A percentile compares a stretch with the other conserved stretches of the same genome.
phyloP scores from a whole-genome alignment of 176 grass and related monocot genomes.

The Oryza brachyantha region DNA sequence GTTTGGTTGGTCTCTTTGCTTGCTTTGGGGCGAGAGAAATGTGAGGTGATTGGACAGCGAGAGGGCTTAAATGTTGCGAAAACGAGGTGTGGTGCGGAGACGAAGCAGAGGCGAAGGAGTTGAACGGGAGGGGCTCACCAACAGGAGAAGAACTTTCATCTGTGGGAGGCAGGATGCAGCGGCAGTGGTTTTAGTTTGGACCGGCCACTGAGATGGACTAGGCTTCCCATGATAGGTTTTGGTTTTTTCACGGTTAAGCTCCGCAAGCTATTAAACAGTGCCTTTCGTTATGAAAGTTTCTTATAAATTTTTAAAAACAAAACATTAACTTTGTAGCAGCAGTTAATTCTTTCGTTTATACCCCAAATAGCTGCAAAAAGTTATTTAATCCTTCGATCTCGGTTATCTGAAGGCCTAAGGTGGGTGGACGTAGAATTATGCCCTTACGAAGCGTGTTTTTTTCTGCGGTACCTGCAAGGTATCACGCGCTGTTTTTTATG shows the following conservation, averaged over 20 bases:
- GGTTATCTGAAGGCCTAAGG: no score
- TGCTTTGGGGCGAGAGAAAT: constrained; percentile 39
- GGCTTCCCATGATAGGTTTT: no score
- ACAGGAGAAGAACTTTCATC: background rate
- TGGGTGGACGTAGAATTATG: no score
- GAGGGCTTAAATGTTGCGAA: constrained; percentile 16
- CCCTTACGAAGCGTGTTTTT: background rate
- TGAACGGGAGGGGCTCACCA: no score
- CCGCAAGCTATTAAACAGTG: no score
- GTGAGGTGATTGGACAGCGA: constrained; percentile 34
- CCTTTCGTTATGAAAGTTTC: no score
- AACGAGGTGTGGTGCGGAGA: background rate
- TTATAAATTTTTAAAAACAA: no score
- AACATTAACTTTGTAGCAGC: no score
- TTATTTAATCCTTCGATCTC: no score
- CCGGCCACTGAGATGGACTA: background rate
- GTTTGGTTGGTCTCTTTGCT: constrained; percentile 32
- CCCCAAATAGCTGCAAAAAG: no score
- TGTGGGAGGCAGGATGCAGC: background rate
- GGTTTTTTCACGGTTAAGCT: no score
- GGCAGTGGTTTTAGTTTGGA: background rate
- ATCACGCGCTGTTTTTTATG: background rate
- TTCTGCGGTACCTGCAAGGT: background rate
- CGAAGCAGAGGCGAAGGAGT: background rate
- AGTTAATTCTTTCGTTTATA: no score